phyloP scores from a whole-genome alignment of 306 rosid species.

The Gastrolobium villosum region DNA sequence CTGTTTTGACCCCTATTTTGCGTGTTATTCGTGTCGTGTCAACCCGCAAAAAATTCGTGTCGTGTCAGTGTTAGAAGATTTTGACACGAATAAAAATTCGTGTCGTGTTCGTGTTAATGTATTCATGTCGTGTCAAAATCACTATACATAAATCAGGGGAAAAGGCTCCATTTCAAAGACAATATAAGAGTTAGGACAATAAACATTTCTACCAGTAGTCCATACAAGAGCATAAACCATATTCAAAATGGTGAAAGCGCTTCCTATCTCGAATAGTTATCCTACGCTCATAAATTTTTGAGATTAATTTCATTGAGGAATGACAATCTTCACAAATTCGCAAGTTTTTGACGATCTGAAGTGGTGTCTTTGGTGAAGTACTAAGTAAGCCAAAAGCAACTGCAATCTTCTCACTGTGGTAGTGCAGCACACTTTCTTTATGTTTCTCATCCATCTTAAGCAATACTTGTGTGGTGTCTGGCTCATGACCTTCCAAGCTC shows the following conservation, averaged over 20 bases:
- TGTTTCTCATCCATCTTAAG: conserved; percentile 70
- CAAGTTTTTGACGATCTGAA: conserved; percentile 70
- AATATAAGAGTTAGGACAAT: not conserved
- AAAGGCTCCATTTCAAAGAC: conserved; percentile 1
- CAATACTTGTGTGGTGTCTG: conserved; percentile 69
- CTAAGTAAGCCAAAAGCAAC: conserved; percentile 83
- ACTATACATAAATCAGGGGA: no score
- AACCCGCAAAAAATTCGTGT: no score
- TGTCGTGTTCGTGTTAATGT: no score
- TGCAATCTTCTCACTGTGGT: conserved; percentile 90
- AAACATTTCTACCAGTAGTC: conserved; percentile 72
- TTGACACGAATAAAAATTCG: no score
- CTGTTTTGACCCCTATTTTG: no score
- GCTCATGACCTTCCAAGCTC: conserved; percentile 61
- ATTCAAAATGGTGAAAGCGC: conserved; percentile 85
- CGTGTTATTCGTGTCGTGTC: no score
- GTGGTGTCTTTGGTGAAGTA: conserved; percentile 60
- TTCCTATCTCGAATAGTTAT: conserved; percentile 74
- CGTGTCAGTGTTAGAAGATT: no score
- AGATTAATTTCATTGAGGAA: conserved; percentile 71
- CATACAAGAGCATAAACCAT: conserved; percentile 82
- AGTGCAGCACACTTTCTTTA: conserved; percentile 63
- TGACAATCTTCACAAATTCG: conserved; percentile 87
- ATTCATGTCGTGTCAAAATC: no score
- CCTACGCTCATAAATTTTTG: conserved; percentile 66